These are phyloP conservation scores for Sextonia rubra DNA, from an alignment of 164 flowering plant species.

Conservation along the genomic window DNA sequence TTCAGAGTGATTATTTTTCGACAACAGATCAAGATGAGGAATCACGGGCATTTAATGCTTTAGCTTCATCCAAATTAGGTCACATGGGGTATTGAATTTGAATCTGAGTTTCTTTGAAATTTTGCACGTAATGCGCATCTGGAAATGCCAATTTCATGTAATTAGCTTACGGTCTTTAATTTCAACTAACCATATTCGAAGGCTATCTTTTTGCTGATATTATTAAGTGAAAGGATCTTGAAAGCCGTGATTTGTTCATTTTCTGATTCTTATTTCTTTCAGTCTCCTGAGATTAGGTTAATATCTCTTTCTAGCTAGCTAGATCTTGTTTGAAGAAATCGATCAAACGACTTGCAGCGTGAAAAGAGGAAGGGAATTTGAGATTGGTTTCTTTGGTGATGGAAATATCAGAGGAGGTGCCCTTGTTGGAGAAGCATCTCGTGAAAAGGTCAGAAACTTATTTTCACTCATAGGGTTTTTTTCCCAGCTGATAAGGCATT, in stretches of 20 bases:
- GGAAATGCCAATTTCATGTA: background rate
- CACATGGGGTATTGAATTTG: background rate
- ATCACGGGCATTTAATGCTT: too few relatives aligned
- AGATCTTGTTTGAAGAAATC: background rate
- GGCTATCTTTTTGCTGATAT: background rate
- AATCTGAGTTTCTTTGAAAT: background rate
- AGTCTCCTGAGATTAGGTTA: background rate
- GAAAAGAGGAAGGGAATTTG: background rate
- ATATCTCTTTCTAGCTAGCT: background rate
- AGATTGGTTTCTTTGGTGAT: background rate
- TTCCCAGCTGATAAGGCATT: too few relatives aligned
- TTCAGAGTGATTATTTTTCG: too few relatives aligned
- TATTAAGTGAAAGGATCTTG: too few relatives aligned
- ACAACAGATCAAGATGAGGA: too few relatives aligned
- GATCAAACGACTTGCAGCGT: background rate
- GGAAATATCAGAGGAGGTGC: background rate
- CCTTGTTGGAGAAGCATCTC: slow-evolving; percentile 2
- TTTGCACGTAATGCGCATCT: too few relatives aligned
- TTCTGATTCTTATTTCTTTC: background rate
- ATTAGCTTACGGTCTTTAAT: background rate
- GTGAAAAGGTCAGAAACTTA: slow-evolving; percentile 11
- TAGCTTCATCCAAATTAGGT: too few relatives aligned
- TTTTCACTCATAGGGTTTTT: too few relatives aligned
- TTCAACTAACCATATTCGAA: too few relatives aligned
- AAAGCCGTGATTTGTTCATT: too few relatives aligned